A percentile compares a stretch with the other conserved stretches of the same genome.
phyloP scores from a whole-genome alignment of 805 yeast species.

The Komagataella populi region DNA sequence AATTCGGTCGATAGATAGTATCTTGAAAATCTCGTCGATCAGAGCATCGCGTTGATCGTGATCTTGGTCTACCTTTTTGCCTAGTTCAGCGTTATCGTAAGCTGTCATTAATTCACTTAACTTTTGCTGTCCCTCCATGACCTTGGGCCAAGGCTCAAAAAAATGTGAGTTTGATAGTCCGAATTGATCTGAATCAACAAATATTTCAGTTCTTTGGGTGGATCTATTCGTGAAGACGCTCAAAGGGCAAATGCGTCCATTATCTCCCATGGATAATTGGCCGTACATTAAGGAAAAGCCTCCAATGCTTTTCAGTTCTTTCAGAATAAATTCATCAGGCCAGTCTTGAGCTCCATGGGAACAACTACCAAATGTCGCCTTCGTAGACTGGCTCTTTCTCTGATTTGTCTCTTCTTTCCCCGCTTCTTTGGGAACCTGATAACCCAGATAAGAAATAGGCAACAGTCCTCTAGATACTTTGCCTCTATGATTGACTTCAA shows the following conservation, averaged over 20 bases:
- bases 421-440: constrained; percentile 18
- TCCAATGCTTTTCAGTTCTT: constrained; percentile 28
- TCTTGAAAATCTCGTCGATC: constrained; percentile 33
- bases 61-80: constrained; percentile 6
- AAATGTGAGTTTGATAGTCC: constrained; percentile 62
- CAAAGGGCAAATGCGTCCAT: constrained; percentile 20
- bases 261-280: constrained; percentile 15
- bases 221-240: constrained; percentile 36
- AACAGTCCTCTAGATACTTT: constrained; percentile 30
- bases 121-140: constrained; percentile 48
- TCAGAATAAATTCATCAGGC: constrained; percentile 2
- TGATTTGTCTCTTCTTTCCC: constrained; percentile 27
- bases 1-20: constrained; percentile 34
- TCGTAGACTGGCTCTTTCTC: background rate
- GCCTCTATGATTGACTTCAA: constrained; percentile 9
- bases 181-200: constrained; percentile 16
- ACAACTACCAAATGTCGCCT: background rate
- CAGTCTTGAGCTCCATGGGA: background rate
- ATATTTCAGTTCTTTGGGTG: constrained; percentile 12
- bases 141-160: constrained; percentile 67
- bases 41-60: constrained; percentile 18
- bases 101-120: constrained; percentile 25
- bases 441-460: constrained; percentile 24
- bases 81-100: constrained; percentile 8
- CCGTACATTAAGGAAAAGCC: constrained; percentile 57